Evolutionary conservation across 2,329 filamentous ascomycete species (phyloP).

Genomic region (Talaromyces sp.): DNA sequence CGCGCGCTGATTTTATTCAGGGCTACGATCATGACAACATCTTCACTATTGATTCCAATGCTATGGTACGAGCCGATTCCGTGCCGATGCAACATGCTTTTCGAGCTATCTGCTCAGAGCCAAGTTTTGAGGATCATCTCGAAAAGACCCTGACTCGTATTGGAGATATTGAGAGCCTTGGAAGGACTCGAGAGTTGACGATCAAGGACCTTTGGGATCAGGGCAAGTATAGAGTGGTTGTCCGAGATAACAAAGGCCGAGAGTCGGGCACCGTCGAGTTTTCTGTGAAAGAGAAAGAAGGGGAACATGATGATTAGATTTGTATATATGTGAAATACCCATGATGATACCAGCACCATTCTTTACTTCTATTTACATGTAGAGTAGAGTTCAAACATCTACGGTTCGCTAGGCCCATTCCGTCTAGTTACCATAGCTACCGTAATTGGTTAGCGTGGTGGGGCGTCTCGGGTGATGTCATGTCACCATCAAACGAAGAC

Average conservation of each 20-base stretch:
- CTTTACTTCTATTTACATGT: not conserved
- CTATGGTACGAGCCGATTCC: slow-evolving; percentile 84
- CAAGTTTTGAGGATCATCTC: slow-evolving; percentile 77
- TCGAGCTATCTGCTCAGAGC: slow-evolving; percentile 70
- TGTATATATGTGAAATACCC: not conserved
- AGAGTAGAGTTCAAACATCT: not conserved
- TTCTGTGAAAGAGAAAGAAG: slow-evolving; percentile 39
- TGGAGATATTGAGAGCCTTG: slow-evolving; percentile 85
- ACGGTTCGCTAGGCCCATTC: not conserved
- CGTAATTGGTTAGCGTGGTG: slow-evolving; percentile 4
- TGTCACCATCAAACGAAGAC: slow-evolving; percentile 29
- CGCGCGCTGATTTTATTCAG: slow-evolving; percentile 88
- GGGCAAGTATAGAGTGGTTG: slow-evolving; percentile 69
- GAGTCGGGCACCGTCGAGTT: slow-evolving; percentile 49
- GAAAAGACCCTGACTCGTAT: slow-evolving; percentile 82
- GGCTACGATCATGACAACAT: slow-evolving; percentile 90
- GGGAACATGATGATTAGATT: slow-evolving; percentile 29
- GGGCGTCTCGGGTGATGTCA: slow-evolving; percentile 32
- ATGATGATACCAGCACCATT: not conserved
- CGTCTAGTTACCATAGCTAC: not conserved
- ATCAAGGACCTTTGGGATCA: slow-evolving; percentile 89
- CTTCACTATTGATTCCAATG: slow-evolving; percentile 85
- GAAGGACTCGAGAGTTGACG: slow-evolving; percentile 88
- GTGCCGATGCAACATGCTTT: slow-evolving; percentile 97
- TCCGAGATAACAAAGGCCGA: slow-evolving; percentile 46